Conservation (phyloP, 208 protist species). For the Trypanosoma cruzi region DNA sequence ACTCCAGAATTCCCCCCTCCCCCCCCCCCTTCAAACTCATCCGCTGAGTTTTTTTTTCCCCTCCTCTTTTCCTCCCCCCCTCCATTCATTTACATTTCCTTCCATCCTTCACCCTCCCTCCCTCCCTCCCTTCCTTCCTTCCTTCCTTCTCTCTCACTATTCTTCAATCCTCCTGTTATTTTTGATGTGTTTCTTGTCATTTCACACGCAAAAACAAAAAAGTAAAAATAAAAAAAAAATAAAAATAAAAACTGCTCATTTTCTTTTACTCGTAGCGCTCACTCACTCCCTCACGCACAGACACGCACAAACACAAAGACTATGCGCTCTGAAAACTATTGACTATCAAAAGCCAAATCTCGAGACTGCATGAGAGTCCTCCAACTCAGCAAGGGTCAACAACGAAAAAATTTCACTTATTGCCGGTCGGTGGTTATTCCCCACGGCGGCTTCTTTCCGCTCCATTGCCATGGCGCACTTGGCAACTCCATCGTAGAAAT, state of each 20-base stretch:
- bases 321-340: neutral
- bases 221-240: slow-evolving; percentile 1
- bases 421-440: neutral
- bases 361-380: neutral
- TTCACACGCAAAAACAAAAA: slow-evolving; percentile 6
- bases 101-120: no score
- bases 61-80: neutral
- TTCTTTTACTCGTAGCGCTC: neutral
- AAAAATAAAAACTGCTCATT: neutral
- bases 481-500: slow-evolving; percentile 66
- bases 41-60: no score
- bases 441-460: neutral
- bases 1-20: no score
- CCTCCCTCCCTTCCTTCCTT: no score
- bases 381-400: neutral
- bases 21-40: no score
- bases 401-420: neutral
- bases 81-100: neutral
- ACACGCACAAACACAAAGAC: neutral
- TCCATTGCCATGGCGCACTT: slow-evolving; percentile 19
- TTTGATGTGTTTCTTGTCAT: neutral
- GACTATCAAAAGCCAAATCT: neutral
- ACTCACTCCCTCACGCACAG: neutral
- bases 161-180: no score
- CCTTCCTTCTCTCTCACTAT: no score